These are phyloP conservation scores for Russula sp. DNA, from an alignment of 768 basidiomycete genomes.

Conservation along the genomic window DNA sequence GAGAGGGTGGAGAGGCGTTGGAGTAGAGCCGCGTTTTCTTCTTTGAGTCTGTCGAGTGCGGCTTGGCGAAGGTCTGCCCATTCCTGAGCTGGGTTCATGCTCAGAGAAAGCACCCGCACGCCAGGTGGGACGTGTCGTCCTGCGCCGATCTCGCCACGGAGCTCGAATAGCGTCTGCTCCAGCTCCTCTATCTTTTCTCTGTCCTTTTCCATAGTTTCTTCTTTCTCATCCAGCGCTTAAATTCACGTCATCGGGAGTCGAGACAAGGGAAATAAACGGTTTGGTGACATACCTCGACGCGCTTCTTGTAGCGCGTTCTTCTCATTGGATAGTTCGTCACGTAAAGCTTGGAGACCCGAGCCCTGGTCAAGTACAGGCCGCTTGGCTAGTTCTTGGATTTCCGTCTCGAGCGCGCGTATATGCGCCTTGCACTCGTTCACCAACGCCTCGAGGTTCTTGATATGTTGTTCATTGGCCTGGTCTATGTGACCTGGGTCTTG, in stretches of 20 bases:
- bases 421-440: slow-evolving; percentile 53
- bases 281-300: slow-evolving; percentile 41
- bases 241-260: not conserved
- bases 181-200: slow-evolving; percentile 61
- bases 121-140: slow-evolving; percentile 74
- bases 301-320: slow-evolving; percentile 36
- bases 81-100: slow-evolving; percentile 78
- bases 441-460: slow-evolving; percentile 55
- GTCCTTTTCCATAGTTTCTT: slow-evolving; percentile 40
- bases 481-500: slow-evolving; percentile 36
- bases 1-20: slow-evolving; percentile 57
- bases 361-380: slow-evolving; percentile 34
- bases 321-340: slow-evolving; percentile 41
- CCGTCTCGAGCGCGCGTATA: slow-evolving; percentile 46
- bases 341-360: slow-evolving; percentile 41
- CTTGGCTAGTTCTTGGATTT: slow-evolving; percentile 48
- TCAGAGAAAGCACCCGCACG: slow-evolving; percentile 62
- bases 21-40: slow-evolving; percentile 82
- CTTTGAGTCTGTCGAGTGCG: slow-evolving; percentile 69
- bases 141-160: slow-evolving; percentile 69
- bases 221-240: slow-evolving; percentile 47
- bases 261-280: not conserved
- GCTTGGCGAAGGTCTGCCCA: slow-evolving; percentile 76
- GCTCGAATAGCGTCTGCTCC: slow-evolving; percentile 75
- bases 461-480: slow-evolving; percentile 42